Evolutionary conservation across 139 green algal species (phyloP), one percentile per base, ranked within the genome.

Genomic region (Picochlorum costavermella): DNA sequence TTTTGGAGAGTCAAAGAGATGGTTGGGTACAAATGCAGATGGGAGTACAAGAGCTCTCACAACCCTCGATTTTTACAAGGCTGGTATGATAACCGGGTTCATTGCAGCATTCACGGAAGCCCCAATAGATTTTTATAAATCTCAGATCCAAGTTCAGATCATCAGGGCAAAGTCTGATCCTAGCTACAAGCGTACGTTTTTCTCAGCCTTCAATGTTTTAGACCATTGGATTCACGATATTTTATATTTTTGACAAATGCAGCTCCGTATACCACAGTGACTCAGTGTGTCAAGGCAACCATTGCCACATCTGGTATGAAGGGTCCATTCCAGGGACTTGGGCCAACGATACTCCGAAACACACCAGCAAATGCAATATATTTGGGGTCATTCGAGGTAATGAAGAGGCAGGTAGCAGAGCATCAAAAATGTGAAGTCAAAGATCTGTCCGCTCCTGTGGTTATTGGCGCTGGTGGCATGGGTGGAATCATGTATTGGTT

Each of bases 71-170:
- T 88, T 81, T 59, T 94, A 84, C 81, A 89, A 88, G 64, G 87
- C 86, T 12, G 87, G 88, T 5, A 77, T 75, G 16, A 87, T 92
- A 33, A 91, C 88, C 0, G 90, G 91, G 28, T 83, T 88, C 56
- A 84, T 86, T 9, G 89, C 87, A 5, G 80, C 91, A 6, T 96
- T 96, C 67, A 83, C 75, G 0, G 91, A 97, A 72, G 80, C 79
- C 0, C 91, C 91, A 28, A 95, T 96, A 56, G 91, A 97, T 73
- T 96, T 97, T 48, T 97, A 92, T 76, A 97, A 97, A 83, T 89
- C 76, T 23, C 91, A 97, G 75, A 88, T 95, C 59, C 91, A 97
- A 71, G 83, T 91, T 6, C 91, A 97, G 72, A 90, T 94, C 70
- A 87, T 97, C 63, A 58, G 80, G 1, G 67, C 79, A n/a, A 87